These are phyloP conservation scores for Mucor sp. DNA, from an alignment of 371 early-diverging fungal species.

Conservation along the genomic window DNA sequence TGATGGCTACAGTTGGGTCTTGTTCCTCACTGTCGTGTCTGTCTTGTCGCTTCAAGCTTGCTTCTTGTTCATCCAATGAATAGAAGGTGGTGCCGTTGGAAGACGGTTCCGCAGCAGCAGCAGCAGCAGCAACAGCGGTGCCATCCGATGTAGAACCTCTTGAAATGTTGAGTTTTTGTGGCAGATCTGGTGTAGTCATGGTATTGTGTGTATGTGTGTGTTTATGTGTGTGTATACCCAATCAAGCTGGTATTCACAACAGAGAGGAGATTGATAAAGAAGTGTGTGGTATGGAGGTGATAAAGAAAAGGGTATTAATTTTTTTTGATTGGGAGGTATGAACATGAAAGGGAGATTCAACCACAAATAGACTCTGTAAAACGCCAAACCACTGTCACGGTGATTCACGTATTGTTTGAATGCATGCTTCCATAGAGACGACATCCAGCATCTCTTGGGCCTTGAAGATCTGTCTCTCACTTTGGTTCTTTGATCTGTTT, in stretches of 20 bases:
- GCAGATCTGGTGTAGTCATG: neutral
- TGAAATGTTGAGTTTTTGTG: neutral
- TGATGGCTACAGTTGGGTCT: neutral
- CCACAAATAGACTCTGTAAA: neutral
- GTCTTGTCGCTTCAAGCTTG: neutral
- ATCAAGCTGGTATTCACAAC: neutral
- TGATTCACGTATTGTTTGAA: neutral
- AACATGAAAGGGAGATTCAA: constrained; percentile 3
- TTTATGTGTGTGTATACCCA: neutral
- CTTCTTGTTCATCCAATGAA: neutral
- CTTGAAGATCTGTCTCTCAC: neutral
- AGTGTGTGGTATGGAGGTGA: neutral
- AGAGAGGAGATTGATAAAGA: neutral
- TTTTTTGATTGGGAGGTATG: neutral
- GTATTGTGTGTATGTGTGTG: too few relatives aligned
- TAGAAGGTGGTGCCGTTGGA: neutral
- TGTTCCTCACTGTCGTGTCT: neutral
- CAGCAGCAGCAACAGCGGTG: neutral
- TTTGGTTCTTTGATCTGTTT: neutral
- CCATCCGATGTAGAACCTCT: neutral
- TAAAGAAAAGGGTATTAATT: neutral
- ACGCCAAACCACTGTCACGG: neutral
- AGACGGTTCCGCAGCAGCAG: neutral
- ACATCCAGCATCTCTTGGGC: neutral
- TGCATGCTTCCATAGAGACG: neutral